A percentile compares a stretch with the other conserved stretches of the same genome.
These are phyloP conservation scores for Epichloe scottii DNA, from an alignment of 2,329 filamentous ascomycete species.

Conservation along the genomic window DNA sequence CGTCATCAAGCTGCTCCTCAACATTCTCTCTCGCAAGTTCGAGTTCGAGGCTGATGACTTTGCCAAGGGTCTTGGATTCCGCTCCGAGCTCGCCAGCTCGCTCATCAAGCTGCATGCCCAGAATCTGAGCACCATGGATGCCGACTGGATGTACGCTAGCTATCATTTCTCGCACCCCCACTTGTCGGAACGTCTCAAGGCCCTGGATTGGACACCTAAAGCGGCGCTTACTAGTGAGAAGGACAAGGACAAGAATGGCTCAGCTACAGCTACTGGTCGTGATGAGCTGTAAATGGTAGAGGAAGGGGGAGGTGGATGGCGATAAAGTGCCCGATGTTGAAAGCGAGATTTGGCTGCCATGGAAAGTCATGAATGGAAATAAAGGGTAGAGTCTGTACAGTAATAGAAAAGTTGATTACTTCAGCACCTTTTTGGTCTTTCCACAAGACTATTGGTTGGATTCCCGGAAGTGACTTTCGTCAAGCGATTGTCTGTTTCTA, in stretches of 20 bases:
- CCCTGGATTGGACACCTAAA: constrained; percentile 70
- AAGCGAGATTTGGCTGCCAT: background rate
- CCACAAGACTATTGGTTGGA: no score
- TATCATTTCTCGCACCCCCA: constrained; percentile 99
- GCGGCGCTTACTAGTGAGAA: constrained; percentile 31
- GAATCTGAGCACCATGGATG: constrained; percentile 97
- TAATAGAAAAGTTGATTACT: background rate
- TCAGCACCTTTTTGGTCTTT: no score
- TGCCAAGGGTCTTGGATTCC: constrained; percentile 73
- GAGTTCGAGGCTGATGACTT: constrained; percentile 96
- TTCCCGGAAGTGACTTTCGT: no score
- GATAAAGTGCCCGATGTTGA: background rate
- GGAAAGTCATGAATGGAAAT: background rate
- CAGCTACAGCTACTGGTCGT: constrained; percentile 59
- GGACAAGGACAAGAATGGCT: constrained; percentile 28
- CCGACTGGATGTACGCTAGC: constrained; percentile 94
- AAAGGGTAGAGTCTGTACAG: background rate
- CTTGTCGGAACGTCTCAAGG: constrained; percentile 81
- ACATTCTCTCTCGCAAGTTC: constrained; percentile 84
- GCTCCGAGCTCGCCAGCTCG: constrained; percentile 67
- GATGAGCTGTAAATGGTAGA: constrained; percentile 45
- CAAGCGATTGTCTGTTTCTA: background rate
- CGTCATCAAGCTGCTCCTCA: constrained; percentile 91
- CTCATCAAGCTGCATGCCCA: constrained; percentile 97
- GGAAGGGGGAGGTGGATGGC: background rate